Evolutionary conservation across 306 rosid genomes (phyloP).

Genomic region (Medicago arabica): DNA sequence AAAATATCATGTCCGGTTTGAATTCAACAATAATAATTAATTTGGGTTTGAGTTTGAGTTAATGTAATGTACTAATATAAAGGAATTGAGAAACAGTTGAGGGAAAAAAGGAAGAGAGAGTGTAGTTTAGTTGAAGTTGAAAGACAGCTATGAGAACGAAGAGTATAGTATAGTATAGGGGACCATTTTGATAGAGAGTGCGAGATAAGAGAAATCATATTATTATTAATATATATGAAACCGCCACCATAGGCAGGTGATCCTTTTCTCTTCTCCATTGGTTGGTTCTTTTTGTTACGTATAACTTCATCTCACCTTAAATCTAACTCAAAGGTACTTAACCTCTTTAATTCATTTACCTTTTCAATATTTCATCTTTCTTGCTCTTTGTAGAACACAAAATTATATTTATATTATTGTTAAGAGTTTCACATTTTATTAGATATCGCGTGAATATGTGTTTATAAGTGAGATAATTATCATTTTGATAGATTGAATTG

Average conservation of each 20-base stretch:
- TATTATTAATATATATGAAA: neutral
- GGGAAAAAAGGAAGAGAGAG: neutral
- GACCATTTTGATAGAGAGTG: neutral
- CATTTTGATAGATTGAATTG: no score
- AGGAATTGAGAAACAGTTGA: neutral
- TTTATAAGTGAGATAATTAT: no score
- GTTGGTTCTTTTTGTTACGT: neutral
- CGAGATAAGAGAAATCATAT: neutral
- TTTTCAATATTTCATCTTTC: no score
- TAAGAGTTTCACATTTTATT: no score
- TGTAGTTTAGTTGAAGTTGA: conserved; percentile 1
- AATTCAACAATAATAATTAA: neutral
- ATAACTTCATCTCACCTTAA: neutral
- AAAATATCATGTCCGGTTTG: neutral
- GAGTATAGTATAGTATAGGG: neutral
- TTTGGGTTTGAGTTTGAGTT: neutral
- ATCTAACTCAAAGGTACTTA: neutral
- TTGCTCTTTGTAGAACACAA: no score
- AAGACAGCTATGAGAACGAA: neutral
- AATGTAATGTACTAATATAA: neutral
- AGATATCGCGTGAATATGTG: no score
- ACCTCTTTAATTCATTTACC: neutral
- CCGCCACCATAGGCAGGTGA: neutral
- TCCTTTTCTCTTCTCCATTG: neutral
- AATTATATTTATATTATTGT: no score